Evolutionary conservation across 2,329 filamentous ascomycete species (phyloP).

Genomic region (Ceratocystis smalleyi): DNA sequence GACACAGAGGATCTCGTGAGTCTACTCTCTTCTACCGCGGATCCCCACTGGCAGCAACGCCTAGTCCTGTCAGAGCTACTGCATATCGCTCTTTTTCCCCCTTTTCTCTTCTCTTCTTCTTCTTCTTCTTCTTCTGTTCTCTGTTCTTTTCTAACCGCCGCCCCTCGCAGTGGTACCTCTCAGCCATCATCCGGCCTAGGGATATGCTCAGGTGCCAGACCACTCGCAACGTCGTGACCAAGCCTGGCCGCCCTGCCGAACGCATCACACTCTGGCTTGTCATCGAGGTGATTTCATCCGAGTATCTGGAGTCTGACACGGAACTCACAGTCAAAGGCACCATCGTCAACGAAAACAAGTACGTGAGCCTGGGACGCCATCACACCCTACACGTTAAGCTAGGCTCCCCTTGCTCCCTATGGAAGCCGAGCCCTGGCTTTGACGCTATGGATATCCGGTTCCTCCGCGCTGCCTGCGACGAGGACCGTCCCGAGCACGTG

Average conservation of each 20-base stretch:
- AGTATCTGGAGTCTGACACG: conserved; percentile 41
- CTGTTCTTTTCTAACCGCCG: background rate
- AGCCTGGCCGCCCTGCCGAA: conserved; percentile 33
- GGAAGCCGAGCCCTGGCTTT: conserved; percentile 68
- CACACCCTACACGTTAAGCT: conserved; percentile 67
- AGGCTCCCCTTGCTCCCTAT: conserved; percentile 71
- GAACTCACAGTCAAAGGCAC: conserved; percentile 41
- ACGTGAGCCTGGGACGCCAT: conserved; percentile 39
- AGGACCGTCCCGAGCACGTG: conserved; percentile 64
- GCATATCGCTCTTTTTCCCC: too few species aligned
- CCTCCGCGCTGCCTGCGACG: conserved; percentile 62
- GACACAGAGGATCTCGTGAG: conserved; percentile 34
- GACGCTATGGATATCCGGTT: conserved; percentile 73
- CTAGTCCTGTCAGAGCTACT: background rate
- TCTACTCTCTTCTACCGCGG: conserved; percentile 9
- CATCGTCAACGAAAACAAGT: conserved; percentile 37
- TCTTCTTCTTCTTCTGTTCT: background rate
- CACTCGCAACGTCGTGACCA: conserved; percentile 39
- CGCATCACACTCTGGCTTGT: conserved; percentile 43
- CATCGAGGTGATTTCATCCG: conserved; percentile 40
- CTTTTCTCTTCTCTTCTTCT: too few species aligned
- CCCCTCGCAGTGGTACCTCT: conserved; percentile 38
- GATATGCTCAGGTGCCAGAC: conserved; percentile 41
- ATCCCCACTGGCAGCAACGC: background rate
- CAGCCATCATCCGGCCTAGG: conserved; percentile 41